These are phyloP conservation scores for Ambrosia hybrid DNA, from an alignment of 140 eudicot species.

Conservation along the genomic window DNA sequence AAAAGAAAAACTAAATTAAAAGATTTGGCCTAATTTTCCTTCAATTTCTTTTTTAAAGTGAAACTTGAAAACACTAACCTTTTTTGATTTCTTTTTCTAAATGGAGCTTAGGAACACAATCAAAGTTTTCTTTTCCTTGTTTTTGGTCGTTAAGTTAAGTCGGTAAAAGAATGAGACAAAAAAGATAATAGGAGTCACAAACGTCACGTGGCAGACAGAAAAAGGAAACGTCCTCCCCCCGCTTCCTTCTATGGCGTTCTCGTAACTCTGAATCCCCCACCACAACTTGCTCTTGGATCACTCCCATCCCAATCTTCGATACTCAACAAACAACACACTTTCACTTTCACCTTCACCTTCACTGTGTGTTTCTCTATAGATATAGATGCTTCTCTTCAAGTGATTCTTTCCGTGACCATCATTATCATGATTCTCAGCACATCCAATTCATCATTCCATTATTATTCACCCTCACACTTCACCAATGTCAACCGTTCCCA, in stretches of 20 bases:
- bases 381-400: slow-evolving; percentile 13
- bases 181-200: background rate
- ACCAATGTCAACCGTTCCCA: slow-evolving; percentile 16
- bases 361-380: background rate
- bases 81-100: too few species aligned
- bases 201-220: slow-evolving; percentile 43
- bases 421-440: slow-evolving; percentile 15
- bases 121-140: too few species aligned
- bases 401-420: too few species aligned
- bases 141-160: too few species aligned
- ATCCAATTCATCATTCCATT: slow-evolving; percentile 4
- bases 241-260: slow-evolving; percentile 27
- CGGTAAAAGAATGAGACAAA: too few species aligned
- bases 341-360: background rate
- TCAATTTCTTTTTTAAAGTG: too few species aligned
- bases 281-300: slow-evolving; percentile 31
- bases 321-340: slow-evolving; percentile 7
- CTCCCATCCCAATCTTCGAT: slow-evolving; percentile 16
- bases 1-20: too few species aligned
- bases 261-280: slow-evolving; percentile 27
- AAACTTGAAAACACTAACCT: too few species aligned
- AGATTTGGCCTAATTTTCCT: too few species aligned
- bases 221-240: slow-evolving; percentile 16
- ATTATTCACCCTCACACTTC: slow-evolving; percentile 11
- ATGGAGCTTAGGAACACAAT: too few species aligned